Conservation (phyloP, 1,139 yeast genomes). For the Wickerhamomyces sp. region DNA sequence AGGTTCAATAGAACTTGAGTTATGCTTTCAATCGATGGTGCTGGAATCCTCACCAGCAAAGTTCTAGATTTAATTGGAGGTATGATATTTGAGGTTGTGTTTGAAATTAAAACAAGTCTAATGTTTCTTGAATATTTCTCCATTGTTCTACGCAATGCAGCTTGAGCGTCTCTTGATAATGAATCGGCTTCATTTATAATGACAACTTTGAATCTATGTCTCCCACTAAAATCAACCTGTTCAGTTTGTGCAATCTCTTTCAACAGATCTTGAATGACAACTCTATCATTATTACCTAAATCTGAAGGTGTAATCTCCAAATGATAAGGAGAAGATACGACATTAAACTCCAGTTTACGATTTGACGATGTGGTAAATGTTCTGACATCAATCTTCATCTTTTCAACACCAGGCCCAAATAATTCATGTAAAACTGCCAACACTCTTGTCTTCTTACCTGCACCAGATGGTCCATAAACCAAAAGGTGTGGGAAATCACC, state of each 20-base stretch:
- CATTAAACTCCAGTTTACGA: conserved; percentile 82
- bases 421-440: conserved; percentile 74
- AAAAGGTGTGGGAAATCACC: conserved; percentile 93
- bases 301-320: conserved; percentile 95
- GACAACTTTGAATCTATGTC: conserved; percentile 84
- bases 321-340: conserved; percentile 85
- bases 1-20: conserved; percentile 48
- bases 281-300: conserved; percentile 91
- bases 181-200: conserved; percentile 93
- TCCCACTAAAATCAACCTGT: conserved; percentile 70
- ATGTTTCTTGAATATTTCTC: conserved; percentile 90
- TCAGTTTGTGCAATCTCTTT: conserved; percentile 95
- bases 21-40: conserved; percentile 65
- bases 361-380: conserved; percentile 68
- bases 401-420: conserved; percentile 78
- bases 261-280: conserved; percentile 87
- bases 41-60: conserved; percentile 75
- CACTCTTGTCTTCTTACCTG: conserved; percentile 94
- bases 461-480: conserved; percentile 93
- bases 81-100: conserved; percentile 85
- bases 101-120: conserved; percentile 79
- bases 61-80: conserved; percentile 95
- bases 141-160: conserved; percentile 96
- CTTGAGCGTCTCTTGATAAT: conserved; percentile 92
- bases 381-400: conserved; percentile 85